Base-by-base conservation (phyloP, 1,284 basidiomycete genomes). In the Sporisorium iseilematis-ciliati region DNA sequence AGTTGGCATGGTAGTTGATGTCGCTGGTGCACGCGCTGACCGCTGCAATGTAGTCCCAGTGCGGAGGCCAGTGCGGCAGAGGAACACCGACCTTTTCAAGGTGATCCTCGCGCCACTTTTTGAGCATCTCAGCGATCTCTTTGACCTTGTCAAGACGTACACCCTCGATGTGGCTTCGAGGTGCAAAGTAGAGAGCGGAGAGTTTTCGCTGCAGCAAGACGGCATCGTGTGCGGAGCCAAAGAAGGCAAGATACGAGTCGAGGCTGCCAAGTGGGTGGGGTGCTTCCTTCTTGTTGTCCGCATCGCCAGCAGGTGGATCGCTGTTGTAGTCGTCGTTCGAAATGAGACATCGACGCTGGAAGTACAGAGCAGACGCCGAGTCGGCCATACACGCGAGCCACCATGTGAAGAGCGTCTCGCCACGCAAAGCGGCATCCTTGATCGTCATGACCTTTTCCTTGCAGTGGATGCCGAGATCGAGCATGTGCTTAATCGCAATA, bases 41-140 rank as follows among this genome's bases (percentile, higher is more conserved):
- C 2, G 90, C 93, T 48, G 92, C 91, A 38, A 94, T 90, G 80
- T 96, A 97, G 81, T 94, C 93, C 94, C 94, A 95, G 66, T 91
- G 89, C 2, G 90, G 89, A 55, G 92, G 91, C 86, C 93, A 92
- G 60, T 89, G 90, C 43, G 75, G 75, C 35, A 71, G 49, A 2
- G 94, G 94, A 26, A 95, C 92, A 18, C 94, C 93, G 21, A 95
- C 92, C 56, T 89, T 88, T 38, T 88, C 88, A 21, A 96, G 89
- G 81, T 92, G 91, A 41, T 90, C 87, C 26, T 91, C 90, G 57
- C 91, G 88, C 94, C 94, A 97, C 51, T 90, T 88, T 57, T 88
- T 87, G 29, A 93, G 88, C n/a, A 89, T 86, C 20, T 87, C 86
- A 21, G 91, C 89, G 77, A 93, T 89, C 4, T 86, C 87, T 56